Evolutionary conservation across 2,329 filamentous ascomycete species (phyloP), one percentile per base, ranked within the genome.

Genomic region (Eurotiales sp.): DNA sequence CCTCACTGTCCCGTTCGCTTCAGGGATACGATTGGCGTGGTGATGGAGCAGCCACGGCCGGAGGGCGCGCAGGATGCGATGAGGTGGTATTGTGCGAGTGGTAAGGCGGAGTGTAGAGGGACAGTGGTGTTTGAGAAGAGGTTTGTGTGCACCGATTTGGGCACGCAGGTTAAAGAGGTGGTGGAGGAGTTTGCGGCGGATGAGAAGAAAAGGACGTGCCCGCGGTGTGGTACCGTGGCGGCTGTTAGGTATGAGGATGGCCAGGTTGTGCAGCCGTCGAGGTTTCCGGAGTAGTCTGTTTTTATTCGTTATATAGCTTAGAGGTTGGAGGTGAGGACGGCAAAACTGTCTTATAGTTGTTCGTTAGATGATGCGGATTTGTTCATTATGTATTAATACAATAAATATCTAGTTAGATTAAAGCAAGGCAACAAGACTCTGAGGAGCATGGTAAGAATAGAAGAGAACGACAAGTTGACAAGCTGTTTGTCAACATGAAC

Each of bases 1-100:
- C 92, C 92, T 22, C 92, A 97, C 73, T 96, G 95, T 70, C 92
- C 93, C 0, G 89, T 97, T 29, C 84, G 92, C 53, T 97, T 96
- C 72, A 87, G 87, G 64, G 78, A 95, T 72, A 96, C 92, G 0
- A 90, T 97, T n/a, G 92, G 92, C 27, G 78, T 97, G 45, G 92
- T 97, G 29, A 77, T 97, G 53, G 92, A 97, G 77, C 89, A 95
- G 77, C 82, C 82, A 36, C 78, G 93, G 10, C 88, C 88, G 0
- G 73, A 78, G 34, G 82, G 72, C 4, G 84, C 82, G 23, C 58
- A 91, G 52, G 92, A 97, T 76, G 79, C 80, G 51, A 80, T 97
- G 81, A 77, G 90, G 57, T 97, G 91, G 92, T 97, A 97, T 73
- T 53, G 51, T 23, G 14, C 15, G 39, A 43, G 17, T 30, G n/a